Evolutionary conservation across 805 yeast genomes (phyloP), one percentile per base, ranked within the genome.

Genomic region (Blastobotrys chiropterorum): DNA sequence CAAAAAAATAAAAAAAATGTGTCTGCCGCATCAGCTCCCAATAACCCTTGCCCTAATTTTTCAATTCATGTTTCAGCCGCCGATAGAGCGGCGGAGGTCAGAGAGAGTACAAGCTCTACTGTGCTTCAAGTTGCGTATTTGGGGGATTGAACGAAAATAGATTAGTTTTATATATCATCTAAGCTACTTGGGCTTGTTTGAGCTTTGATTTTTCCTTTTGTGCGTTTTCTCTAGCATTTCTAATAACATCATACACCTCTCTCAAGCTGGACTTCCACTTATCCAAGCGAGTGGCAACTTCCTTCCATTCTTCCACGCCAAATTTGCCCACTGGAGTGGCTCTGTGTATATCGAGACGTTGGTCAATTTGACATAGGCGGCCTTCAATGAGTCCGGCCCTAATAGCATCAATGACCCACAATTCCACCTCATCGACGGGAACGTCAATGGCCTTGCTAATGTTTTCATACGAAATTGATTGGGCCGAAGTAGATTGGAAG

Each of bases 351-450:
- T 59, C 57, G 54, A 73, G 69, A 46, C 55, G 56, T 55, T 63
- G 57, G 44, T 62, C 61, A 38, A 70, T 62, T 62, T 73, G 77
- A 53, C 70, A 64, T 64, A 73, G 66, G 51, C 74, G 67, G 54
- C 77, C 77, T 58, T 68, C 65, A 20, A 73, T 58, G 15, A 73
- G 66, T 3, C 72, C 72, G 2, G 72, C 71, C 51, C 72, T 66
- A 54, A 72, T 68, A 30, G 72, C 70, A 49, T 72, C 74, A 46
- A 73, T 70, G 38, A 72, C 62, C 63, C 72, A 65, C 31, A 61
- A 43, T 62, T 73, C 77, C 20, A 73, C 72, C 41, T 65, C 67
- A 15, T 57, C 57, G 14, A 44, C 30, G 15, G 62, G 54, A 16
- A 72, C 60, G 22, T 60, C 63, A 17, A 71, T 57, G 13, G 65